Conservation (phyloP, 2,329 filamentous ascomycete species). For the Gremmenia infestans region DNA sequence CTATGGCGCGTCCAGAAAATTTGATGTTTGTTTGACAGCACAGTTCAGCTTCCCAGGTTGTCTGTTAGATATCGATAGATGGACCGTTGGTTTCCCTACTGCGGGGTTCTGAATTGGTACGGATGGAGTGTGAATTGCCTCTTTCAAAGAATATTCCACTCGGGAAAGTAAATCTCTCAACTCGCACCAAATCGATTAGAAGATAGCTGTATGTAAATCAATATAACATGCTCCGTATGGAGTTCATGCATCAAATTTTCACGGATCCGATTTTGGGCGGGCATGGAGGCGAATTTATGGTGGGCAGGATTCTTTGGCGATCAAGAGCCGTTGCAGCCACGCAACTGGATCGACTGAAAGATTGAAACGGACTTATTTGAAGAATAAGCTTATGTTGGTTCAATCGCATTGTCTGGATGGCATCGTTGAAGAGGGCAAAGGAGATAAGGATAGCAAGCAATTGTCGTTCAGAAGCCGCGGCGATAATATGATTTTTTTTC, state of each 20-base stretch:
- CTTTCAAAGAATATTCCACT: background rate
- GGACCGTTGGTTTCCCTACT: background rate
- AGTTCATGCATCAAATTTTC: conserved; percentile 20
- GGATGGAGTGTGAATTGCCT: background rate
- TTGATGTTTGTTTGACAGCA: background rate
- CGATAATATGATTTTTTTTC: background rate
- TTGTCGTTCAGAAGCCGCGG: background rate
- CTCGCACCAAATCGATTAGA: conserved; percentile 4
- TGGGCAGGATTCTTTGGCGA: background rate
- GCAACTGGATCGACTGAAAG: background rate
- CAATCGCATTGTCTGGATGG: too few species aligned
- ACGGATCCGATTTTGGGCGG: conserved; percentile 9
- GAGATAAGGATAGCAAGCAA: background rate
- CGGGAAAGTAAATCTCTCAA: conserved; percentile 1
- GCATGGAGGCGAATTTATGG: conserved; percentile 18
- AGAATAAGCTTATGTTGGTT: too few species aligned
- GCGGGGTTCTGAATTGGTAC: background rate
- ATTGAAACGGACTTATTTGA: too few species aligned
- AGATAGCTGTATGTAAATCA: conserved; percentile 22
- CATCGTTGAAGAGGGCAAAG: too few species aligned
- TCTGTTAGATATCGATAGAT: background rate
- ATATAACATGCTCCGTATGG: conserved; percentile 21
- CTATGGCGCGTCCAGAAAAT: background rate
- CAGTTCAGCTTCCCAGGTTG: background rate
- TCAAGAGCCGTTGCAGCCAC: background rate